A percentile compares a stretch with the other conserved stretches of the same genome.
phyloP scores from a whole-genome alignment of 768 basidiomycete species.

The Boletus rex-veris region DNA sequence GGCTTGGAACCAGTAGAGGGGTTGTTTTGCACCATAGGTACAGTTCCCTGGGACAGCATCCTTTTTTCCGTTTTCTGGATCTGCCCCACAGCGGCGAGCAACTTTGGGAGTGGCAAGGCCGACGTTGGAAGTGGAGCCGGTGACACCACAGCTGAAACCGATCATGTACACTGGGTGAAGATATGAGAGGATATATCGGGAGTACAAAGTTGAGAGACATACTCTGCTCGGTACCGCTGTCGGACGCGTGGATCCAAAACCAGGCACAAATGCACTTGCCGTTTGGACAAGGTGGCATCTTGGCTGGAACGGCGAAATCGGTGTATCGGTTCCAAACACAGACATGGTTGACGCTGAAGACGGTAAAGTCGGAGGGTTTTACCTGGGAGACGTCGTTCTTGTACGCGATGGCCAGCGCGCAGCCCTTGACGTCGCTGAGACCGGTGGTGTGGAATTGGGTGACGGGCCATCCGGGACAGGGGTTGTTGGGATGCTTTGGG shows the following conservation, averaged over 20 bases:
- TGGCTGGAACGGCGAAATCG: constrained; percentile 61
- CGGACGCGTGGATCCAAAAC: constrained; percentile 67
- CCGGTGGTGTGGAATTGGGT: constrained; percentile 55
- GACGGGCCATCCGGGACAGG: constrained; percentile 46
- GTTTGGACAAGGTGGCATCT: constrained; percentile 65
- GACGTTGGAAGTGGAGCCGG: constrained; percentile 47
- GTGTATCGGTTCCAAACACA: constrained; percentile 73
- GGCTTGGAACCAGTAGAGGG: constrained; percentile 65
- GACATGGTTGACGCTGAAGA: constrained; percentile 73
- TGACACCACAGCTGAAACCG: constrained; percentile 64
- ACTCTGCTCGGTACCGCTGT: constrained; percentile 66
- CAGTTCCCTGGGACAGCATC: constrained; percentile 55
- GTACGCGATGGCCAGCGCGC: constrained; percentile 75
- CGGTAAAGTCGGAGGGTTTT: constrained; percentile 63
- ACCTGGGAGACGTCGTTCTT: constrained; percentile 55
- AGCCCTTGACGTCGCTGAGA: constrained; percentile 53
- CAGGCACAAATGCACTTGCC: constrained; percentile 67
- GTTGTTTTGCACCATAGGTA: constrained; percentile 69
- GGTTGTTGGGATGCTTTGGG: constrained; percentile 44
- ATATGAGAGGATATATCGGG: background rate
- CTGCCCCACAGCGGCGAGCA: constrained; percentile 63
- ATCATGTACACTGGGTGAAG: constrained; percentile 62
- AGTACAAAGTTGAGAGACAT: constrained; percentile 12
- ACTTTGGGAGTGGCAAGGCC: constrained; percentile 54
- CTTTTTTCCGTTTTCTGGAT: constrained; percentile 44